Percentiles rank a stretch among this genome's conserved stretches.
Evolutionary conservation across 208 protist genomes (phyloP).

Genomic region (Naegleria lovaniensis): DNA sequence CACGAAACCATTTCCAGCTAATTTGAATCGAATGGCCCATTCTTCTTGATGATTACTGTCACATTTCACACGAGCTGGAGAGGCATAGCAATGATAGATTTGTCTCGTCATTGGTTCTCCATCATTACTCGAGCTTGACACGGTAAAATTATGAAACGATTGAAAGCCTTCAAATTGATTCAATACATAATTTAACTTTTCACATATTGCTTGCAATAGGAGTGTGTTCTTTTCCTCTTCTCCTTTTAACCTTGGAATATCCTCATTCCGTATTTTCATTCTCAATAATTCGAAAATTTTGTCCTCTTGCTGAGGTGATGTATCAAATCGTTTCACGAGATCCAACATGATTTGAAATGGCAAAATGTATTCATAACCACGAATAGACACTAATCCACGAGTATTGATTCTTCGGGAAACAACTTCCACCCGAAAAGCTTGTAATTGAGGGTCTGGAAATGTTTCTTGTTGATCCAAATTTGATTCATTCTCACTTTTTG

Average conservation of each 20-base stretch:
- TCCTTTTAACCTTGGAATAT: not conserved
- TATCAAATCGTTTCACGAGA: not conserved
- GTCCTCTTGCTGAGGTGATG: not conserved
- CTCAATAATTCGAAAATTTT: not conserved
- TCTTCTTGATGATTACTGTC: not conserved
- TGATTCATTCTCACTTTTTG: not conserved
- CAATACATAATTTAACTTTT: not conserved
- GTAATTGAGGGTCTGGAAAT: not conserved
- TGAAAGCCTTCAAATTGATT: not conserved
- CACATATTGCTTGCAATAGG: not conserved
- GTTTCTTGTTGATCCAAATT: not conserved
- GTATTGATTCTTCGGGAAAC: not conserved
- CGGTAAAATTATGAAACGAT: not conserved
- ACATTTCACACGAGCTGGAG: not conserved
- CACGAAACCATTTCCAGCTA: not conserved
- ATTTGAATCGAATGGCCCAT: not conserved
- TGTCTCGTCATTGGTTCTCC: not conserved
- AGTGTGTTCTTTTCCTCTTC: not conserved
- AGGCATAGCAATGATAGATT: not conserved
- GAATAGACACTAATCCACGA: not conserved
- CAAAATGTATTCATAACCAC: conserved; percentile 23
- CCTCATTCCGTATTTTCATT: not conserved
- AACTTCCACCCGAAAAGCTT: not conserved
- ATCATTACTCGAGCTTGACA: not conserved
- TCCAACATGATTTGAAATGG: not conserved